Conservation (phyloP, 2,329 filamentous ascomycete genomes). For the Neoascochyta sp. region DNA sequence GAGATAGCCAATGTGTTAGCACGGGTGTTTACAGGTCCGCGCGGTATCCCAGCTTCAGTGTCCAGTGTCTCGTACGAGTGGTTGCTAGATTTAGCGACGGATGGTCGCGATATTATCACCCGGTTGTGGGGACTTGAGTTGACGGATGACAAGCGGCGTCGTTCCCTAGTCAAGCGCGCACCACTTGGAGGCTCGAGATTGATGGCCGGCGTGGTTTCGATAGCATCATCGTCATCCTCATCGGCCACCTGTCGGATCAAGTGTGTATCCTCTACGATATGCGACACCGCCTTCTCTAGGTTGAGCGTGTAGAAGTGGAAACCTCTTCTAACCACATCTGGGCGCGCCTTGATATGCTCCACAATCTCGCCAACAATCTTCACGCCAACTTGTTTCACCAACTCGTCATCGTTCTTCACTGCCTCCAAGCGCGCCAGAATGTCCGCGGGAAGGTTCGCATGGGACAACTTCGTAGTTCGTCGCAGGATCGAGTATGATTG, state of each 20-base stretch:
- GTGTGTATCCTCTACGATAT: conserved; percentile 81
- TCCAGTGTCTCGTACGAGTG: conserved; percentile 63
- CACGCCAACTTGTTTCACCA: conserved; percentile 74
- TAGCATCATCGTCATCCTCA: conserved; percentile 43
- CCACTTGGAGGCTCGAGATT: conserved; percentile 31
- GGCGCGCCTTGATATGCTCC: conserved; percentile 67
- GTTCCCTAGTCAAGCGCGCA: conserved; percentile 26
- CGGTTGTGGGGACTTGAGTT: conserved; percentile 85
- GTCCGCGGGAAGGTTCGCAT: conserved; percentile 71
- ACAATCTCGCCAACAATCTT: conserved; percentile 83
- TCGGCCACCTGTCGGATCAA: conserved; percentile 64
- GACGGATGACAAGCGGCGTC: conserved; percentile 68
- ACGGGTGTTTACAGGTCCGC: conserved; percentile 67
- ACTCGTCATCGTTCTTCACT: conserved; percentile 75
- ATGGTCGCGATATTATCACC: conserved; percentile 70
- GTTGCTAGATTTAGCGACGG: conserved; percentile 52
- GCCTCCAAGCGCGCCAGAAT: conserved; percentile 68
- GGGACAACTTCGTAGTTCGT: conserved; percentile 88
- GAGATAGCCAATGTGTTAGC: conserved; percentile 89
- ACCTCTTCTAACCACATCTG: conserved; percentile 50
- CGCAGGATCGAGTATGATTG: conserved; percentile 96
- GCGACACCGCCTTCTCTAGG: conserved; percentile 90
- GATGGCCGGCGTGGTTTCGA: conserved; percentile 45
- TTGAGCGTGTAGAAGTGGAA: conserved; percentile 99
- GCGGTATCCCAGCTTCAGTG: conserved; percentile 71